Evolutionary conservation across 148 eudicot species (phyloP), one percentile per base, ranked within the genome.

Genomic region (Chenopodium formosanum): DNA sequence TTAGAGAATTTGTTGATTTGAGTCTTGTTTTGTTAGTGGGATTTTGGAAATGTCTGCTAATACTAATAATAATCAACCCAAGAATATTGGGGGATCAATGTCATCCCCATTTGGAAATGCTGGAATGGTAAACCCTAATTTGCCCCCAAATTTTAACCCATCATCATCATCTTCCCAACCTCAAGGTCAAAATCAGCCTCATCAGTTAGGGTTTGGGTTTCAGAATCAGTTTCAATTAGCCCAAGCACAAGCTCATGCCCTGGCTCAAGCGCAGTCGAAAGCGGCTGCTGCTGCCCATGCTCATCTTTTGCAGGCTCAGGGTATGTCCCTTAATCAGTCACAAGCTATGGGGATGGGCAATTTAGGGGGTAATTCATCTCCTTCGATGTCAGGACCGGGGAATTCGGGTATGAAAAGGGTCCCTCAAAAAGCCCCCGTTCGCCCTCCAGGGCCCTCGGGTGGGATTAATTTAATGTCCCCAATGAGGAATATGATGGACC

Each of bases 261-360:
- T 85, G 8, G 88, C 82, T 23, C 89, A 86, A 62, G 91, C 90
- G 2, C 92, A 90, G 71, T 79, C 91, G 14, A 86, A 83, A 62
- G 89, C 88, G 53, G 53, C 53, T 50, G 53, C 53, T 50, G 53
- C 53, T 50, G 53, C 53, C 53, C 53, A 50, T 50, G 90, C 91
- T 34, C 94, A 90, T 58, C 86, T 91, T 46, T 71, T 92, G 65
- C 98, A 91, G 67, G 93, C 92, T 73, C 93, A 91, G 78, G 94
- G 94, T 76, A 63, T 90, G 25, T 72, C 90, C 44, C 75, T 91
- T 20, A 87, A 86, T 81, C 97, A 86, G 79, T 83, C 86, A 3
- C 92, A 87, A 79, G 44, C 83, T 4, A 44, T 85, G 29, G 94
- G 95, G 74, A 78, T 90, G 9, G 88, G 87, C 9, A 86, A 85